Percentiles rank a stretch among this genome's conserved stretches.
phyloP scores from a whole-genome alignment of 257 asterid genomes.

The Perilla frutescens region DNA sequence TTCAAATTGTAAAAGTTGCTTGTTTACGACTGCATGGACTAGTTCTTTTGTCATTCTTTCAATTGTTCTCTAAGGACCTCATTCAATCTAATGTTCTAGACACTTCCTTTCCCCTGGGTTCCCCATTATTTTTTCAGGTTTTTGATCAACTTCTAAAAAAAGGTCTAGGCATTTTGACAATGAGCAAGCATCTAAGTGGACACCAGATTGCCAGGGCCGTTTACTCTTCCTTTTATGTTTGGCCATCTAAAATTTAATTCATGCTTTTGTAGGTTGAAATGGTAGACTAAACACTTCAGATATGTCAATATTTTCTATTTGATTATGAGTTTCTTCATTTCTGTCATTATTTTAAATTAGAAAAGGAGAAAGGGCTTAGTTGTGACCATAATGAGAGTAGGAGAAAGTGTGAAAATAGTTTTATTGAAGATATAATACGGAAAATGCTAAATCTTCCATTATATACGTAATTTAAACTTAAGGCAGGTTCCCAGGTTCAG shows the following conservation, averaged over 20 bases:
- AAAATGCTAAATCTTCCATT: not conserved
- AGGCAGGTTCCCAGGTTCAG: not conserved
- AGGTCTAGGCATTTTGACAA: not conserved
- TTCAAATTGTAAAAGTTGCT: slow-evolving; percentile 1
- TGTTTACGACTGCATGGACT: not conserved
- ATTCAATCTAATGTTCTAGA: not conserved
- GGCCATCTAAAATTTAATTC: not conserved
- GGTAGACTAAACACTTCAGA: not conserved
- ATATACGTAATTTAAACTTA: not conserved
- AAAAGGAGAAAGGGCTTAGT: slow-evolving; percentile 4
- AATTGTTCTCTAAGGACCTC: slow-evolving; percentile 2
- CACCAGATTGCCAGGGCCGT: not conserved
- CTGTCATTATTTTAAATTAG: not conserved
- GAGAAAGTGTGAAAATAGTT: slow-evolving; percentile 4
- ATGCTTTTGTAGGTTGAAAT: slow-evolving; percentile 2
- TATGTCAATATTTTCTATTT: not conserved
- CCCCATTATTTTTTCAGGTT: too few species aligned
- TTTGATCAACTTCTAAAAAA: too few species aligned
- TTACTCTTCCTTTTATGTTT: not conserved
- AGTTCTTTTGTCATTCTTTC: not conserved
- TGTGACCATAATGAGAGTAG: not conserved
- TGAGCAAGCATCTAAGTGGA: not conserved
- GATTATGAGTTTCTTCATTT: not conserved
- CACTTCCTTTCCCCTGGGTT: too few species aligned
- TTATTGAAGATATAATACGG: not conserved